Evolutionary conservation across 1,284 basidiomycete species (phyloP), one percentile per base, ranked within the genome.

Genomic region (Thecaphora frezii): DNA sequence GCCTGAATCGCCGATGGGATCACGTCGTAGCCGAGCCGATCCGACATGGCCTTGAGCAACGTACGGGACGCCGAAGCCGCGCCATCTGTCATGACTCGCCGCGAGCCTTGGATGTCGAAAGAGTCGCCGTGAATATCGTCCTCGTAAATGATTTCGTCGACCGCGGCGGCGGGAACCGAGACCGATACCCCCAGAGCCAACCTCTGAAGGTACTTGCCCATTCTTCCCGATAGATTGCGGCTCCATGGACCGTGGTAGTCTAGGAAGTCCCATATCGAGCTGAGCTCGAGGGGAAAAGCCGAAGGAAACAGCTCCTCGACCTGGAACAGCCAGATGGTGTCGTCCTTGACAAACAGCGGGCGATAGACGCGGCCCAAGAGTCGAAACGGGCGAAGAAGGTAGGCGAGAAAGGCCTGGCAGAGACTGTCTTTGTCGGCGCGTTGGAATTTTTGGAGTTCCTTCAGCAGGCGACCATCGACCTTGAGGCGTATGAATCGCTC

Each of bases 191-290:
- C 74, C 1, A 77, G 66, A 24, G 60, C 60, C 26, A 76, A 52
- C 0, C 75, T 66, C 16, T 74, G 69, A 16, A 71, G 50, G 28
- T 54, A 73, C 44, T 77, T 77, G 28, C 70, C 70, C 26, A 74
- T 45, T 1, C 43, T 51, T 41, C 68, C 54, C 10, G 37, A 23
- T 3, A 26, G 13, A 25, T 77, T 77, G 7, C 56, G 43, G 0
- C 33, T 48, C 18, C 57, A 61, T 3, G 63, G 63, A 5, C 51
- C 54, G 24, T 66, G 63, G 42, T 60, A 54, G 22, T 68, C 41
- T 61, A 70, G 48, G 39, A 72, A 48, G n/a, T 50, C 49, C 46
- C 54, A 54, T 22, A 57, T 3, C 16, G 48, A 42, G 19, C 40
- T 40, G 43, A 70, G 41, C 4, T 56, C 51, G 2, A 48, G 49